Conservation (phyloP, 768 basidiomycete genomes). For the Crucibulum laeve region DNA sequence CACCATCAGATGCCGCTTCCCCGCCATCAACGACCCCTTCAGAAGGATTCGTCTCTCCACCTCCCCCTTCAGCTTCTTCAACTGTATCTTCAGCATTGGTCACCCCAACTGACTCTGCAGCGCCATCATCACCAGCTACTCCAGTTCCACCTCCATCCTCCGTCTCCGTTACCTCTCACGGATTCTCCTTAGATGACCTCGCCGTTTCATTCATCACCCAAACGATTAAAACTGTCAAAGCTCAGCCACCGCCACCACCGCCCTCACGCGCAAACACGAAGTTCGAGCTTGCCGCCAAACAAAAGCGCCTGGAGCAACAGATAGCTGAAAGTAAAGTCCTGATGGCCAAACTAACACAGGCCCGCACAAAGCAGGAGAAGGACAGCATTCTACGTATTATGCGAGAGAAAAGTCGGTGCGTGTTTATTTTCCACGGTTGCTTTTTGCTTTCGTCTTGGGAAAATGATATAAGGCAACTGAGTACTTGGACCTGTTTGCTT, state of each 20-base stretch:
- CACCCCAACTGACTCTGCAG: conserved; percentile 1
- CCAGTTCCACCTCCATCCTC: conserved; percentile 3
- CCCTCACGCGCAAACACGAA: conserved; percentile 7
- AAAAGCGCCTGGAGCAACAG: conserved; percentile 42
- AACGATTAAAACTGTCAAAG: conserved; percentile 42
- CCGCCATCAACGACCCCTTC: too few relatives aligned
- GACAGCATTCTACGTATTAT: conserved; percentile 39
- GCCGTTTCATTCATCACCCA: conserved; percentile 56
- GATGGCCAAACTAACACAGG: conserved; percentile 40
- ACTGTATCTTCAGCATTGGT: conserved; percentile 4
- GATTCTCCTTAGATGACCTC: conserved; percentile 44
- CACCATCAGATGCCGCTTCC: not conserved
- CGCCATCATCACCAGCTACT: conserved; percentile 2
- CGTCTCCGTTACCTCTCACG: conserved; percentile 10
- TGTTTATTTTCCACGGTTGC: conserved; percentile 16
- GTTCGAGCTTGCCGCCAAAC: conserved; percentile 40
- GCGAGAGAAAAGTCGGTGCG: conserved; percentile 53
- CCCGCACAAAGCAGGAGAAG: conserved; percentile 48
- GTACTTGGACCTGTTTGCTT: conserved; percentile 13
- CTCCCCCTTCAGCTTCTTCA: not conserved
- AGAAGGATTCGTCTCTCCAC: not conserved
- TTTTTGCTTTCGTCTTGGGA: conserved; percentile 7
- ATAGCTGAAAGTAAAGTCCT: conserved; percentile 50
- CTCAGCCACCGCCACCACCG: conserved; percentile 12
- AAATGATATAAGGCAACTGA: conserved; percentile 12